phyloP scores from a whole-genome alignment of 495 filamentous ascomycete genomes.

The Penicillium chermesinum region DNA sequence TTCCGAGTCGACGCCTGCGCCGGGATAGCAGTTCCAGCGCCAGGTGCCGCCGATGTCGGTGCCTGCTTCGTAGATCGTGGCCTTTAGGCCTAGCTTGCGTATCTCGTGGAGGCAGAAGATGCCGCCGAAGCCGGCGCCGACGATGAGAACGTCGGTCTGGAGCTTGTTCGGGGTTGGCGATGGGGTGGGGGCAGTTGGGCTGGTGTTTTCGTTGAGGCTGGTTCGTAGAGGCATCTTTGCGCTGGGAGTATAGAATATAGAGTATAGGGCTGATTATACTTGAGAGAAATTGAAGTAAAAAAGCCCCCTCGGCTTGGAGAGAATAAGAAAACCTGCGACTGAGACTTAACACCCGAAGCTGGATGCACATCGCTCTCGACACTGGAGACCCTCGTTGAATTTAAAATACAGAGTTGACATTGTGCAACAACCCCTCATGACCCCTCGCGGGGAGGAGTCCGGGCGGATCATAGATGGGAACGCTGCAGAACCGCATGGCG shows the following conservation, averaged over 20 bases:
- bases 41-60: conserved; percentile 47
- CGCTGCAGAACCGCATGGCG: not conserved
- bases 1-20: conserved; percentile 43
- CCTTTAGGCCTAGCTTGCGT: conserved; percentile 31
- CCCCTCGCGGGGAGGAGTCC: not conserved
- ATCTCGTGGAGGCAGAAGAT: conserved; percentile 37
- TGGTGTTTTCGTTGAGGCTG: not conserved
- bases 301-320: too few species aligned
- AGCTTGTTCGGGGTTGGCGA: conserved; percentile 16
- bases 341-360: not conserved
- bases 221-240: not conserved
- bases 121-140: conserved; percentile 35
- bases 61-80: conserved; percentile 45
- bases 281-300: too few species aligned
- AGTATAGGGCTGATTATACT: too few species aligned
- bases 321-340: too few species aligned
- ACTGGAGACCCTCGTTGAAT: not conserved
- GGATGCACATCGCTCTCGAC: not conserved
- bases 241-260: too few species aligned
- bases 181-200: too few species aligned
- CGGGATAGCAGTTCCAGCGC: conserved; percentile 51
- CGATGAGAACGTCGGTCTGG: conserved; percentile 30
- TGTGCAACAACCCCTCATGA: not conserved
- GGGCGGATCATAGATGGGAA: not conserved
- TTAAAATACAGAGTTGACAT: not conserved